phyloP scores from a whole-genome alignment of 2,329 filamentous ascomycete genomes.

The Claviceps quebecensis region DNA sequence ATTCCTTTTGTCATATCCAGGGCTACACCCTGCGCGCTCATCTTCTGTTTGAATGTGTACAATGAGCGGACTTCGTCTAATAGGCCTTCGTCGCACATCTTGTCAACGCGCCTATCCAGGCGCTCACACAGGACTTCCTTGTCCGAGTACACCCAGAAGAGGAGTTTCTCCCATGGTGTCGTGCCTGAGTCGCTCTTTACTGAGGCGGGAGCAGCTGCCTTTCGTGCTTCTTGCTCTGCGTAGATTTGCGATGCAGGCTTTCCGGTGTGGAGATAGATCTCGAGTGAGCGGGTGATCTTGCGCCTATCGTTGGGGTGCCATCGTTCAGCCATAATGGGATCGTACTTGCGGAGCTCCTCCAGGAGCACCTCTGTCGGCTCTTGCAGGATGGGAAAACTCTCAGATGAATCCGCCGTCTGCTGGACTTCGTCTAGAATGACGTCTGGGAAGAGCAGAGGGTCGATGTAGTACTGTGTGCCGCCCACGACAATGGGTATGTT shows the following conservation, averaged over 20 bases:
- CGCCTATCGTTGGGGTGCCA: constrained; percentile 92
- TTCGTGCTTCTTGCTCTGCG: constrained; percentile 50
- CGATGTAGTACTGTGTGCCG: constrained; percentile 90
- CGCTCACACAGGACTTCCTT: constrained; percentile 52
- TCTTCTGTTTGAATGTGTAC: constrained; percentile 24
- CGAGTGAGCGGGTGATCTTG: constrained; percentile 78
- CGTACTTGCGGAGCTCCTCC: constrained; percentile 59
- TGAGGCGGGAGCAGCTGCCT: constrained; percentile 13
- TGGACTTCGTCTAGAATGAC: constrained; percentile 37
- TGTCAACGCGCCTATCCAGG: constrained; percentile 64
- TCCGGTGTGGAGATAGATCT: constrained; percentile 79
- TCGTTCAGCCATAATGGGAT: constrained; percentile 74
- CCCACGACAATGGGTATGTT: constrained; percentile 83
- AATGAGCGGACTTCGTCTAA: constrained; percentile 35
- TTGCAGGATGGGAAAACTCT: constrained; percentile 55
- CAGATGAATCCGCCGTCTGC: constrained; percentile 17
- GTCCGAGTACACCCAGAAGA: constrained; percentile 81
- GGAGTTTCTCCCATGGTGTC: constrained; percentile 39
- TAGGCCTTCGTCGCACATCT: constrained; percentile 55
- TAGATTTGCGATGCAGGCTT: constrained; percentile 76
- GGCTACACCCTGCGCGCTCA: constrained; percentile 28
- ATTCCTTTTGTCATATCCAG: constrained; percentile 72
- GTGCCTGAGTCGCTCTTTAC: constrained; percentile 11
- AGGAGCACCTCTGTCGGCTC: constrained; percentile 59
- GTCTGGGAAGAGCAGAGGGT: constrained; percentile 65